Percentiles rank a stretch among this genome's conserved stretches.
phyloP scores from a whole-genome alignment of 1,284 basidiomycete genomes.

The Ceratobasidium sp. region DNA sequence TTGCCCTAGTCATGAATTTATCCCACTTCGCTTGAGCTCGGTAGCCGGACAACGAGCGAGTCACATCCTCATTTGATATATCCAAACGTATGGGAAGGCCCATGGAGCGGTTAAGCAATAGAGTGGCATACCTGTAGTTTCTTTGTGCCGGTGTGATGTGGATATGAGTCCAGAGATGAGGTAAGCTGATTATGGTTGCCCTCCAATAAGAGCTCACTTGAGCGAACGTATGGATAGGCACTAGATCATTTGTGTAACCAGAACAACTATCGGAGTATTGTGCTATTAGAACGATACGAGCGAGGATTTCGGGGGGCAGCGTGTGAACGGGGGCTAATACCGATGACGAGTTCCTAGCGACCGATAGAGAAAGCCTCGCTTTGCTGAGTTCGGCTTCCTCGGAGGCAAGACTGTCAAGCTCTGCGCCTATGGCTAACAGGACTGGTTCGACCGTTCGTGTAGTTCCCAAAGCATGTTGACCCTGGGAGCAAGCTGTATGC shows the following conservation, averaged over 20 bases:
- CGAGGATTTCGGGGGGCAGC: constrained; percentile 1
- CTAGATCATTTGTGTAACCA: too few relatives aligned
- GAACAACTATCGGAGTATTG: too few relatives aligned
- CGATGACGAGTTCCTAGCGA: neutral
- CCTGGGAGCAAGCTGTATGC: neutral
- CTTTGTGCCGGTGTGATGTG: neutral
- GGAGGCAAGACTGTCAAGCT: neutral
- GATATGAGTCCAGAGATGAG: neutral
- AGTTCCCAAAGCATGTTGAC: too few relatives aligned
- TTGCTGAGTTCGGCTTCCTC: neutral
- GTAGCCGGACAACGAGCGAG: too few relatives aligned
- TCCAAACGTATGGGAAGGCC: neutral
- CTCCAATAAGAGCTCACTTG: constrained; percentile 7
- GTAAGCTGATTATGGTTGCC: neutral
- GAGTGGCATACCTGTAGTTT: neutral
- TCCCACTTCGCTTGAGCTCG: too few relatives aligned
- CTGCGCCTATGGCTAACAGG: neutral
- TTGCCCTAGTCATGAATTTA: neutral
- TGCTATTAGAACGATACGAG: neutral
- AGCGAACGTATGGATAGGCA: neutral
- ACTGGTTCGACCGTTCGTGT: neutral
- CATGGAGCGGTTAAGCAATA: neutral
- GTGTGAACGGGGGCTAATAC: neutral
- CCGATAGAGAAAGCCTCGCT: neutral
- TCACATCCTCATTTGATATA: too few relatives aligned